phyloP scores from a whole-genome alignment of 2,329 filamentous ascomycete species.

The Aspergillus jensenii region DNA sequence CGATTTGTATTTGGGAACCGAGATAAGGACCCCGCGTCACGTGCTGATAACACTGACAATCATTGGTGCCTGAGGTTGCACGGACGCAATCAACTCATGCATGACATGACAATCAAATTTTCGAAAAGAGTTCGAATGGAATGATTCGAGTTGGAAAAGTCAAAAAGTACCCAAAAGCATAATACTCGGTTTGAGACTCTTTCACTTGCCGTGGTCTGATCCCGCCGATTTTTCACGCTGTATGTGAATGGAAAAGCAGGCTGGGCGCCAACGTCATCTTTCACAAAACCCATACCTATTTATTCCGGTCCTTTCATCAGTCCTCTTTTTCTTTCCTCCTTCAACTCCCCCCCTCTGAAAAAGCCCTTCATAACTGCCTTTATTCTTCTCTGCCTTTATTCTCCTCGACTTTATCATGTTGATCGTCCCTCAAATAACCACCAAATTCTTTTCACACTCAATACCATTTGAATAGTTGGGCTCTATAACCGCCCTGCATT shows the following conservation, averaged over 20 bases:
- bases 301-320: slow-evolving; percentile 1
- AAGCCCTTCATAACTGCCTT: background rate
- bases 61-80: slow-evolving; percentile 14
- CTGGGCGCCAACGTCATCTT: background rate
- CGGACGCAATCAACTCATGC: background rate
- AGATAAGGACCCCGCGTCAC: slow-evolving; percentile 24
- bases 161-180: background rate
- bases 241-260: background rate
- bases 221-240: background rate
- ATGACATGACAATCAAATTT: background rate
- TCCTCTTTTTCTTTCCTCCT: slow-evolving; percentile 14
- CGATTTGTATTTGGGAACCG: background rate
- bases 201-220: too few relatives aligned
- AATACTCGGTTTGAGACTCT: background rate
- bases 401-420: slow-evolving; percentile 17
- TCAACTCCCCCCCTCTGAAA: slow-evolving; percentile 1
- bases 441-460: slow-evolving; percentile 15
- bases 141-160: background rate
- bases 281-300: background rate
- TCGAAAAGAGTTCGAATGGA: background rate
- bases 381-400: background rate
- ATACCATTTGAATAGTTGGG: slow-evolving; percentile 21
- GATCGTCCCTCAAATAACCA: slow-evolving; percentile 17
- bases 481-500: background rate
- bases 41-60: slow-evolving; percentile 15